These are phyloP conservation scores for Phytopythium ostracodes DNA, from an alignment of 352 stramenopile genomes.

Conservation along the genomic window DNA sequence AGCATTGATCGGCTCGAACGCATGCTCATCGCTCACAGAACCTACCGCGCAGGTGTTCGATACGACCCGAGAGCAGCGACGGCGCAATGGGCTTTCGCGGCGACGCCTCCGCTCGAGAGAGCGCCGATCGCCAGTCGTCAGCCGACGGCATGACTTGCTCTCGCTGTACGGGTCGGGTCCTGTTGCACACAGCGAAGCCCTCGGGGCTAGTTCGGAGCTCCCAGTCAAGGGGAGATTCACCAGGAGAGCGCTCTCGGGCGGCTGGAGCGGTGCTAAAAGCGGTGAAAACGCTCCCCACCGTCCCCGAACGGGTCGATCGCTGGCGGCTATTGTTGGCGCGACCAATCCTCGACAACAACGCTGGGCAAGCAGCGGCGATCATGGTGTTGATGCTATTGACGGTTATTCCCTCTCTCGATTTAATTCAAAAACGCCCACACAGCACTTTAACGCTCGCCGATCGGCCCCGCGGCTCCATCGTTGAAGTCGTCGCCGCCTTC, in stretches of 20 bases:
- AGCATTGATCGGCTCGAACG: neutral
- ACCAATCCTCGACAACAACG: neutral
- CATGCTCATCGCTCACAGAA: neutral
- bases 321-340: neutral
- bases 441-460: too few species aligned
- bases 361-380: neutral
- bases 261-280: neutral
- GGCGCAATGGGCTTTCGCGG: neutral
- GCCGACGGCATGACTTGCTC: constrained; percentile 1
- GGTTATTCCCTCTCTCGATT: neutral
- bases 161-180: too few species aligned
- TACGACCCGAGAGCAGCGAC: neutral
- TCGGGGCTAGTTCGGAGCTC: neutral
- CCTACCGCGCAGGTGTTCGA: constrained; percentile 2
- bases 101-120: neutral
- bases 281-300: neutral
- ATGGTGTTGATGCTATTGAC: neutral
- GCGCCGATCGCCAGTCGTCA: constrained; percentile 1
- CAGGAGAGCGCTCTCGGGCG: neutral
- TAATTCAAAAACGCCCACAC: neutral
- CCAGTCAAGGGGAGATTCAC: neutral
- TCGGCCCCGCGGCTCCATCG: neutral
- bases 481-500: too few species aligned
- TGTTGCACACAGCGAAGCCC: neutral
- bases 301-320: too few species aligned